Base-by-base conservation (phyloP, 2,329 filamentous ascomycete genomes). In the Sphaceloma murrayae region DNA sequence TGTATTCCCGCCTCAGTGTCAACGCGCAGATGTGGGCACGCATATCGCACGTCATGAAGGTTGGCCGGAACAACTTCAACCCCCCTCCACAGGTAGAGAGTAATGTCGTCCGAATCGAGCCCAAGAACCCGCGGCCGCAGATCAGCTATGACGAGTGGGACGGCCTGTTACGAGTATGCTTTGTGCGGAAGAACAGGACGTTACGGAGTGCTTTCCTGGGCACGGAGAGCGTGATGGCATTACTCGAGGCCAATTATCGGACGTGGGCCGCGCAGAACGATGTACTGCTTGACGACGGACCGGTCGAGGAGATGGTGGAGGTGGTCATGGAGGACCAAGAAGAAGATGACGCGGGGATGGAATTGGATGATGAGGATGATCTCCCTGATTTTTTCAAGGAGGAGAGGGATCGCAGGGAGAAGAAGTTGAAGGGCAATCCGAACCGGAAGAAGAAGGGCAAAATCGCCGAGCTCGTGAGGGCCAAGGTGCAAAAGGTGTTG, bases 101-200 rank as follows among this genome's bases (percentile, higher is more conserved):
- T 5, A 88, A 82, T 47, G 88, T 95, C 5, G 87, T 95, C 36
- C 76, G 88, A 48, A 82, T 95, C 53, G 85, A 89, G 58, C 87
- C 87, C 16, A 93, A 95, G 67, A 73, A 76, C 27, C 87, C 87
- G 8, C 70, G 86, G 27, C 89, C 89, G 43, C 81, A 86, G 54
- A 88, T 96, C 51, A 85, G 79, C 59, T 96, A 89, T 65, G 86
- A 93, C 43, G 91, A 96, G 63, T 95, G 88, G 81, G 89, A 96
- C 58, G 88, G 89, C 7, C 71, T 96, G 59, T 64, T 96, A 49
- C 72, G 85, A 40, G 78, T 94, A 30, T 78, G 80, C 49, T 94
- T 94, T 54, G 79, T 83, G 43, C 72, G 91, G 53, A 91, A 94
- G 68, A 96, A 96, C 65, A 86, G 88, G 63, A 94, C 86, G 1